Base-by-base conservation (phyloP, 2,329 filamentous ascomycete species). In the Ophiocordyceps camponoti-leonardi region DNA sequence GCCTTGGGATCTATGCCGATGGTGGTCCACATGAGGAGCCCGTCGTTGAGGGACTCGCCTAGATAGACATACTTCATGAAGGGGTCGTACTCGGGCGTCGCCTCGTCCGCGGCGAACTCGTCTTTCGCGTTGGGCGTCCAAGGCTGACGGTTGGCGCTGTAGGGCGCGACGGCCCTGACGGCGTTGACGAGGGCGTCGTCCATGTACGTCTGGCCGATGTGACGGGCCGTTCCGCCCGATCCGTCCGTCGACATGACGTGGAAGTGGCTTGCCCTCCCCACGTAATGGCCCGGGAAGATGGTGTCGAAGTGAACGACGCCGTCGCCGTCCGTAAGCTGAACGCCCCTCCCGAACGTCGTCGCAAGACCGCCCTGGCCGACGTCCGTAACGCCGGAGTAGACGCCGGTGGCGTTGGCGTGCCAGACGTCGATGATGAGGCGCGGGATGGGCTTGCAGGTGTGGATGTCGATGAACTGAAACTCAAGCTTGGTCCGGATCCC, bases 171-270 rank as follows among this genome's bases (percentile, higher is more conserved):
- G 23, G 53, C 53, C 49, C 75, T 69, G 44, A 79, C 72, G 19
- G 74, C 67, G 31, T 78, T 65, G 41, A 47, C 45, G 26, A 52
- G 45, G 49, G 65, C 63, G 54, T 76, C 69, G 58, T 78, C 73
- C 56, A 77, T 74, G 65, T 74, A 81, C 48, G 42, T 44, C 57
- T 81, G 77, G n/a, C 77, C 76, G 30, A 79, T 67, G 57, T 81
- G 74, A 2, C 70, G 67, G 42, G 72, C 67, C 30, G 61, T 65
- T 68, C 64, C 47, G 47, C 66, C 69, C 26, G 60, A 58, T 45
- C 56, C 51, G 12, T 44, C 39, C 6, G 49, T 46, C 49, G 49
- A 52, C 61, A 59, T 26, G 35, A 65, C 49, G 52, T 68, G 67
- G 44, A 65, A 61, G 52, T 69, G 66, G 4, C 56, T 60, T 13